These are phyloP conservation scores for Lactifluus rugatus DNA, from an alignment of 768 basidiomycete species.

Conservation along the genomic window DNA sequence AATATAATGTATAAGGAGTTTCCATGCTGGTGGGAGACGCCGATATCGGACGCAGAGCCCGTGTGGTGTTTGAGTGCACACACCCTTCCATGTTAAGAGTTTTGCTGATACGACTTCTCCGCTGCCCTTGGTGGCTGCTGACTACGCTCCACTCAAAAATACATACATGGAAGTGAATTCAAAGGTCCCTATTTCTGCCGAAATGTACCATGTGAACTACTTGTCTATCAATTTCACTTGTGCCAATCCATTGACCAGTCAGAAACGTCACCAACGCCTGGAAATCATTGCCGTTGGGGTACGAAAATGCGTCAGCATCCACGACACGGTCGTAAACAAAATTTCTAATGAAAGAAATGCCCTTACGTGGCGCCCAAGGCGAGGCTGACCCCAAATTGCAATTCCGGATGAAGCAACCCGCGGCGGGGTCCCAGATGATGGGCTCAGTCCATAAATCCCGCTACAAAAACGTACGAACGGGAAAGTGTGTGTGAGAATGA, in stretches of 20 bases:
- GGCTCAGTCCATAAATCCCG: background rate
- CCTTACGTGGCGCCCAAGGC: background rate
- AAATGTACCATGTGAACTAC: background rate
- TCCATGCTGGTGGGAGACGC: background rate
- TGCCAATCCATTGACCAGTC: background rate
- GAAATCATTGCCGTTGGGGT: background rate
- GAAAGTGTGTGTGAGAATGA: background rate
- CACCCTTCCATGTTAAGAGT: background rate
- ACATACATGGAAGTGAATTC: background rate
- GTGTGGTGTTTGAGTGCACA: background rate
- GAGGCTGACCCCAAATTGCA: background rate
- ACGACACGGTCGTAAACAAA: background rate
- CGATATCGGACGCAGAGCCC: constrained; percentile 2
- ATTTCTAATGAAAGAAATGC: background rate
- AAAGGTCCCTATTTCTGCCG: background rate
- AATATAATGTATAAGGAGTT: background rate
- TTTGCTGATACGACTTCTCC: constrained; percentile 2
- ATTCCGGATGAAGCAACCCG: constrained; percentile 1
- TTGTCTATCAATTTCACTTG: background rate
- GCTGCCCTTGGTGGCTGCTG: background rate
- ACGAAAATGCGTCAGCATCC: background rate
- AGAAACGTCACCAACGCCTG: background rate
- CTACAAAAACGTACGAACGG: background rate
- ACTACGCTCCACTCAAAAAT: background rate
- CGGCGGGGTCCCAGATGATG: background rate